Evolutionary conservation across 176 grass and related monocot genomes (phyloP), one percentile per base, ranked within the genome.

Genomic region (Puccinellia tenuiflora): DNA sequence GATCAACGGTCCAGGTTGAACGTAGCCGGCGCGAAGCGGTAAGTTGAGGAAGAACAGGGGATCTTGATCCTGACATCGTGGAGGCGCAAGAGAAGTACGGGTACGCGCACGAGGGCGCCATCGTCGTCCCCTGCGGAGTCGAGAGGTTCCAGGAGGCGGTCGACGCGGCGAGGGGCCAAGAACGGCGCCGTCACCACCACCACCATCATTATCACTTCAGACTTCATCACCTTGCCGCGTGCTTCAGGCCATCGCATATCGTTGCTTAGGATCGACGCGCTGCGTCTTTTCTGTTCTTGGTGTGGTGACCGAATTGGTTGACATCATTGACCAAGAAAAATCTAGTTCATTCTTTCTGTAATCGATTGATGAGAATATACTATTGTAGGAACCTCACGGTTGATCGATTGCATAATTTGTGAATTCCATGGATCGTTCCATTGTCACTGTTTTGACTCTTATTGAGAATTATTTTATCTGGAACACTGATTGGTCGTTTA

Each of bases 51-150:
- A n/a, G n/a, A n/a, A n/a, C n/a, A n/a, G n/a, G n/a, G n/a, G n/a
- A n/a, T n/a, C n/a, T n/a, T n/a, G n/a, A n/a, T n/a, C n/a, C n/a
- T n/a, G n/a, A n/a, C n/a, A n/a, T n/a, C n/a, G 30, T 7, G 42
- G 84, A 86, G 76, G 76, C 84, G 42, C 21, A 18, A 14, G 66
- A 77, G 51, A 11, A 33, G 45, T 74, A 74, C 69, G 69, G 25
- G 24, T 73, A 48, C 69, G 69, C 42, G 7, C 7, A 73, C 69
- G 69, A 48, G 25, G 71, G 71, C 71, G 71, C 45, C 45, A 20
- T 74, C 26, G 45, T 74, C 45, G 4, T 74, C 25, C 71, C 71
- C 45, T 74, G 71, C 28, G 45, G 71, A 26, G 4, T 74, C 45
- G 71, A 51, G 24, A 17, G 26, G 45, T 74, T 74, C 45, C 17